Conservation (phyloP, 805 yeast genomes). For the Candida endomychidarum region DNA sequence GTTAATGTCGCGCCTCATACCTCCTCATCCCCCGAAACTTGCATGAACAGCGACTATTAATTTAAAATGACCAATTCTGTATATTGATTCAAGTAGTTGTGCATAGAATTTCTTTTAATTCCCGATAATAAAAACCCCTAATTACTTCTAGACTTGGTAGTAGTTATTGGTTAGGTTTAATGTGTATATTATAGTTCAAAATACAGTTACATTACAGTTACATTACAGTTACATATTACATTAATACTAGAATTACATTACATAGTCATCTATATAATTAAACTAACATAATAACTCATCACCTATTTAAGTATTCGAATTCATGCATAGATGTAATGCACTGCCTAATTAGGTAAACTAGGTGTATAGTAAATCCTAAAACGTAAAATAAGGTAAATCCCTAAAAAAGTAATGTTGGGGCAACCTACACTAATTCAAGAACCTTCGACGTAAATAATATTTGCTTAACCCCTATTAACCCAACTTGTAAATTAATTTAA, state of each 20-base stretch:
- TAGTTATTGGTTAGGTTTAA: not conserved
- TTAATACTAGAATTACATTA: not conserved
- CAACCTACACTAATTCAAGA: too few relatives aligned
- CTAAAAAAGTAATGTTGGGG: not conserved
- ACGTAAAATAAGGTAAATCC: slow-evolving; percentile 1
- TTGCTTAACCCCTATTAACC: too few relatives aligned
- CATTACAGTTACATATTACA: too few relatives aligned
- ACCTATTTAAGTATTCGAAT: too few relatives aligned
- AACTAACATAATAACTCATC: too few relatives aligned
- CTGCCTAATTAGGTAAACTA: slow-evolving; percentile 1
- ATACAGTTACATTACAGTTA: too few relatives aligned
- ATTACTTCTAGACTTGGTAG: too few relatives aligned
- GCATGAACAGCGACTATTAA: slow-evolving; percentile 4
- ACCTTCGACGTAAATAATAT: too few relatives aligned
- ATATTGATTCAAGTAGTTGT: not conserved
- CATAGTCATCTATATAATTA: not conserved
- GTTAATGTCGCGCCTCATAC: slow-evolving; percentile 5
- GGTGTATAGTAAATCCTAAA: not conserved
- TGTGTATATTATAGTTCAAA: too few relatives aligned
- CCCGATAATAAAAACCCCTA: too few relatives aligned
- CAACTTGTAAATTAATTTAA: too few relatives aligned
- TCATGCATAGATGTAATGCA: not conserved
- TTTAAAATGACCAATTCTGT: too few relatives aligned
- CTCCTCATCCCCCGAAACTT: slow-evolving; percentile 6
- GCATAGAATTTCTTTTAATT: not conserved